Evolutionary conservation across 148 eudicot species (phyloP), one percentile per base, ranked within the genome.

Genomic region (Oxyria digyna): DNA sequence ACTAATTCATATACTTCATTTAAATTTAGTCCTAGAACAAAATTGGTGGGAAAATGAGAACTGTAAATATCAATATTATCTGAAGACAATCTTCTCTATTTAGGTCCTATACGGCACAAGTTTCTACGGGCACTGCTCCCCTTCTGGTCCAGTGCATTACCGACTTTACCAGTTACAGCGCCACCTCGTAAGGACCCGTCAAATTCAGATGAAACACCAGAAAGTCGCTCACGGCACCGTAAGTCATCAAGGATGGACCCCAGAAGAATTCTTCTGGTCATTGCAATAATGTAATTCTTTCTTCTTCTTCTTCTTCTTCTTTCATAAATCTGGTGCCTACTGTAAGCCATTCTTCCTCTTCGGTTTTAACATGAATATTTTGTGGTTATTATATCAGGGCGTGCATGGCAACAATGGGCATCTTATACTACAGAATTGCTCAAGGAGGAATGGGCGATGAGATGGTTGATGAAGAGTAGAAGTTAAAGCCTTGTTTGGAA

Each of bases 391-490:
- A 20, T 73, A 84, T 82, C 86, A 94, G 99, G 96, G 97, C 99
- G 21, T 94, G 99, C 80, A 74, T 94, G 96, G 99, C 99, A 67
- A 94, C 99, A 4, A 94, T 94, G 97, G 99, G 91, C 69, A 94
- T 94, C 68, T 74, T 94, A 37, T 94, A 94, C 74, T 94, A 91
- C 85, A 91, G 97, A 82, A 72, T 94, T 24, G 86, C 96, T n/a
- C 97, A 94, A 74, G 81, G 97, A 29, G 90, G 87, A 65, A 67
- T 87, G 41, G 91, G 84, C 46, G 86, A 84, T 68, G 89, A 85
- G 38, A 50, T 81, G 74, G 49, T 78, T 42, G 88, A 83, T 42
- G 87, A 89, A 40, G 96, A 87, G 74, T 89, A 84, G 71, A 70
- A 78, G 76, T 38, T 8, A 50, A n/a, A n/a, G n/a, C 21, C 27